phyloP scores from a whole-genome alignment of 257 asterid species.

The Salvia splendens region DNA sequence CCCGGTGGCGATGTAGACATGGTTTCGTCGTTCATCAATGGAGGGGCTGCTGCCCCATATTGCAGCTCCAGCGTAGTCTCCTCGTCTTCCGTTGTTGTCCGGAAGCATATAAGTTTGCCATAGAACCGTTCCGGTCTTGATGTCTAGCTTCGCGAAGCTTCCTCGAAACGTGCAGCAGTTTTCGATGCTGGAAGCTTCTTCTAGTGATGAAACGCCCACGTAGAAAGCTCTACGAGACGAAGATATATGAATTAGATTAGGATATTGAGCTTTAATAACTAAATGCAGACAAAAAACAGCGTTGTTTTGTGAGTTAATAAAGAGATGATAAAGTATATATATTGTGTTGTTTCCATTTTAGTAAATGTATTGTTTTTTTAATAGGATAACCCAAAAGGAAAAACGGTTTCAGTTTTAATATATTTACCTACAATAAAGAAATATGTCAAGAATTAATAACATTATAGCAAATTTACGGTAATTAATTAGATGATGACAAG shows the following conservation, averaged over 20 bases:
- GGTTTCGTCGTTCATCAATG: slow-evolving; percentile 39
- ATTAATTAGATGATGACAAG: background rate
- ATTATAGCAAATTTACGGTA: too few species aligned
- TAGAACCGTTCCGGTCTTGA: slow-evolving; percentile 41
- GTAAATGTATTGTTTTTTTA: too few species aligned
- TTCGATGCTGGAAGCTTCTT: slow-evolving; percentile 34
- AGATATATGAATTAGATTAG: too few species aligned
- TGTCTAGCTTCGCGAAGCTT: slow-evolving; percentile 49
- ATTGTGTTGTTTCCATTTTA: too few species aligned
- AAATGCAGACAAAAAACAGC: too few species aligned
- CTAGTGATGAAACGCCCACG: slow-evolving; percentile 52
- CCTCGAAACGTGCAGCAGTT: slow-evolving; percentile 58
- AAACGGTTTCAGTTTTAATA: too few species aligned
- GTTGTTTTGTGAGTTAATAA: too few species aligned
- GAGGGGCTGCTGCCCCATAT: slow-evolving; percentile 66
- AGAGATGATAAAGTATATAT: too few species aligned
- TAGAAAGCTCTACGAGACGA: slow-evolving; percentile 33
- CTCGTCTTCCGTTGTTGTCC: slow-evolving; percentile 36
- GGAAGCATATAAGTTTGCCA: slow-evolving; percentile 56
- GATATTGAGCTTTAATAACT: too few species aligned
- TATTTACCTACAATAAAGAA: too few species aligned
- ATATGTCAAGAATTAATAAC: too few species aligned
- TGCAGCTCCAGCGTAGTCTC: slow-evolving; percentile 55
- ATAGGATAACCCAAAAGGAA: too few species aligned
- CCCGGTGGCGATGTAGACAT: slow-evolving; percentile 54